Evolutionary conservation across 495 filamentous ascomycete species (phyloP), one percentile per base, ranked within the genome.

Genomic region (Apodospora peruviana): DNA sequence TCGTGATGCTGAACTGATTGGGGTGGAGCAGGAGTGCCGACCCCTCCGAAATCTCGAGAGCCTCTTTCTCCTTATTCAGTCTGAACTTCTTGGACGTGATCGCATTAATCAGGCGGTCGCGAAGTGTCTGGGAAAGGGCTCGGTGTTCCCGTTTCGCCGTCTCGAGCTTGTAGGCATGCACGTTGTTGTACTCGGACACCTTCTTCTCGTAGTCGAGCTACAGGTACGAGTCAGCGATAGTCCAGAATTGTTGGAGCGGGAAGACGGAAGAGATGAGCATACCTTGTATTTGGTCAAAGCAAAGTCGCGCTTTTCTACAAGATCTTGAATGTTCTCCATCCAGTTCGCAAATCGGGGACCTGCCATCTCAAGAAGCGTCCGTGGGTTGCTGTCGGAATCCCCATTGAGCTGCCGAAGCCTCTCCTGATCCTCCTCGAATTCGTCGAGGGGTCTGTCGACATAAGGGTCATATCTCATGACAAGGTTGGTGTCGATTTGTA

Each of bases 21-120:
- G 94, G 91, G 57, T 97, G 89, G 5, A 95, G 79, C 24, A 96
- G 82, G 4, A 94, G 78, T 11, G 93, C 88, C 55, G 87, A 94
- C 49, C 81, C 85, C 57, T 97, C 94, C 12, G 84, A 80, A 29
- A 96, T 87, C 53, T 97, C 93, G 29, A 94, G 55, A 68, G 70
- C 69, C 53, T 97, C 94, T 61, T 95, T 96, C 56, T 98, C 93
- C 50, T 85, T 84, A 58, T 84, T 79, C 34, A 98, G 71, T 37
- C 86, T 79, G 43, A 78, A 75, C 44, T 87, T 86, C 60, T 91
- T 91, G 25, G 80, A 74, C 12, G 79, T 83, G 43, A 97, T 79
- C 16, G 72, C 80, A 53, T 91, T 83, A 56, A 87, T 82, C 35
- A 97, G 76, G 23, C 93, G 89, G 50, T 94, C 85, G 34, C 89